A percentile compares a stretch with the other conserved stretches of the same genome.
phyloP scores from a whole-genome alignment of 2,329 filamentous ascomycete genomes.

The Trichophyton mentagrophytes region DNA sequence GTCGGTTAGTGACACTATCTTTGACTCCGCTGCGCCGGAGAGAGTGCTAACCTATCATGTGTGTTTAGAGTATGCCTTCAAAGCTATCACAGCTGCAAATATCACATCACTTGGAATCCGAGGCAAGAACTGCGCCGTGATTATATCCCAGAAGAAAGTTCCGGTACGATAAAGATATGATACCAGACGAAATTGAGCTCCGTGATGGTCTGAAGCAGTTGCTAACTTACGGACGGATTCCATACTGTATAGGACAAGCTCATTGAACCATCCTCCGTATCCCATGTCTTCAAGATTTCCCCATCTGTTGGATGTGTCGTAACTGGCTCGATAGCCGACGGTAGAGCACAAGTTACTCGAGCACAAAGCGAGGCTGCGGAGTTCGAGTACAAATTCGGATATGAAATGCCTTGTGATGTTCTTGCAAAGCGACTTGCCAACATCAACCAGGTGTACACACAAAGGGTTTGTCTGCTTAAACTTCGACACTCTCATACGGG shows the following conservation, averaged over 20 bases:
- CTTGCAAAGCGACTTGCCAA: conserved; percentile 94
- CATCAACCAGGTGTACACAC: conserved; percentile 98
- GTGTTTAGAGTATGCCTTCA: conserved; percentile 92
- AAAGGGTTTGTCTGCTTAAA: conserved; percentile 54
- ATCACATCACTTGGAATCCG: conserved; percentile 95
- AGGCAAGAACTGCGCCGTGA: conserved; percentile 93
- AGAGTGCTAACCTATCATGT: conserved; percentile 19
- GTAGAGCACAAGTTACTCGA: conserved; percentile 79
- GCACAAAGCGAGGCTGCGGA: conserved; percentile 93
- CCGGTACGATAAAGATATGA: conserved; percentile 47
- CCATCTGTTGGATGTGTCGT: conserved; percentile 95
- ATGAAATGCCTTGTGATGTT: conserved; percentile 98
- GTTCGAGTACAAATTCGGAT: conserved; percentile 96
- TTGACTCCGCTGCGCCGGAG: background rate
- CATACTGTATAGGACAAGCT: conserved; percentile 67
- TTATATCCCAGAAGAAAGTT: conserved; percentile 98
- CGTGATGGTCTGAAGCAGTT: background rate
- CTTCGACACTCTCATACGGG: background rate
- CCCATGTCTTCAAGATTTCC: conserved; percentile 94
- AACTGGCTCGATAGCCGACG: conserved; percentile 96
- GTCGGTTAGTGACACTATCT: conserved; percentile 58
- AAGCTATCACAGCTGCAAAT: conserved; percentile 97
- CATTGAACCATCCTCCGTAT: conserved; percentile 92
- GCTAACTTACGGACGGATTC: background rate
- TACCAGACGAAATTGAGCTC: no score